Conservation (phyloP, 1,139 yeast species). For the Zhuliangozyma blackwelliae region DNA sequence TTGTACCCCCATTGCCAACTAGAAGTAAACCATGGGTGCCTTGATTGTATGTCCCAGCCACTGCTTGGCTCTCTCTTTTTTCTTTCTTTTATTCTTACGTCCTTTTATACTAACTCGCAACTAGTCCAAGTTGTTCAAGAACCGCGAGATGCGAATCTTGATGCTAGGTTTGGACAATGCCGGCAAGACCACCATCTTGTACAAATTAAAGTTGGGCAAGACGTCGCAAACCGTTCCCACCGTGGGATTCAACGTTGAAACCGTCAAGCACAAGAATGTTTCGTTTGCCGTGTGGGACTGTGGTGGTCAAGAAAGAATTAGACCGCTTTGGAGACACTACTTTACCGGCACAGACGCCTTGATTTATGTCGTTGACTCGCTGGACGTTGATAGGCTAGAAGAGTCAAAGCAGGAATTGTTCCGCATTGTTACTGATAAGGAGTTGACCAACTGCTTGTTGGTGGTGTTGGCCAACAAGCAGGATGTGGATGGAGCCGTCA, state of each 20-base stretch:
- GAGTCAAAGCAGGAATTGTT: constrained; percentile 77
- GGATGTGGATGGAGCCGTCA: constrained; percentile 62
- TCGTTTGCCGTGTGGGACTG: constrained; percentile 96
- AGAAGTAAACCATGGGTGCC: too few species aligned
- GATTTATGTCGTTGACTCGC: constrained; percentile 84
- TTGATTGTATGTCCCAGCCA: too few species aligned
- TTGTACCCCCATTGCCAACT: too few species aligned
- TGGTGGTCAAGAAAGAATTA: constrained; percentile 89
- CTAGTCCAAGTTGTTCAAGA: constrained; percentile 51
- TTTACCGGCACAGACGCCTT: constrained; percentile 93
- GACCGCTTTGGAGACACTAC: constrained; percentile 94
- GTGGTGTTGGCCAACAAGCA: constrained; percentile 90
- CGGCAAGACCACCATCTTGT: constrained; percentile 79
- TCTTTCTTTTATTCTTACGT: too few species aligned
- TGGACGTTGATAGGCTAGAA: constrained; percentile 65
- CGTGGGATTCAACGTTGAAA: constrained; percentile 92
- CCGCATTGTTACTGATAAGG: constrained; percentile 75
- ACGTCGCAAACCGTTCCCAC: constrained; percentile 85
- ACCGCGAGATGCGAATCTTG: constrained; percentile 66
- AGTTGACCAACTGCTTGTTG: constrained; percentile 72
- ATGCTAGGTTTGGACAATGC: constrained; percentile 94
- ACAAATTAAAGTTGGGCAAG: constrained; percentile 70
- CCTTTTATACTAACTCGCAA: neutral
- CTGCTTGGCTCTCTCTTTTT: too few species aligned
- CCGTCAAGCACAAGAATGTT: constrained; percentile 81